Base-by-base conservation (phyloP, 805 yeast genomes). In the Maudiozyma bulderi region DNA sequence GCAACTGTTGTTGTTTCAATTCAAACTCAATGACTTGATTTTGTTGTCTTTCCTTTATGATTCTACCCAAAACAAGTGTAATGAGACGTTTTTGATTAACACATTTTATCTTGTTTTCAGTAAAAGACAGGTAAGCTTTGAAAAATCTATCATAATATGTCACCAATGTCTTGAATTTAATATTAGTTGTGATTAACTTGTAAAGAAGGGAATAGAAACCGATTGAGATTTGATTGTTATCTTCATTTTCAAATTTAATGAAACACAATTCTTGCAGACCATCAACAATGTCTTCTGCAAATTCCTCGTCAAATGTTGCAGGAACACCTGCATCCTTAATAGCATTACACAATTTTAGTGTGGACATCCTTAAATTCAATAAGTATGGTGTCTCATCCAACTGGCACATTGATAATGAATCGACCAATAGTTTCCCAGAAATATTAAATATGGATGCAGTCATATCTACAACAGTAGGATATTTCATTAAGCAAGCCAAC, bases 11-110 rank as follows among this genome's bases (percentile, higher is more conserved):
- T 43, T 74, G 77, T 31, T 61, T 65, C 46, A 84, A 67, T 49
- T 82, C 82, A 53, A 72, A 76, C 46, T 84, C 88, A 45, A 84
- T 73, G 2, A 82, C 83, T 34, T 74, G 60, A 20, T 76, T 79
- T 55, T 81, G 81, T 57, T 83, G 90, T 32, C 62, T 65, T 13
- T 62, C 62, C 5, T 71, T 60, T 35, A 83, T 73, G 20, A 75
- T 44, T 9, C 53, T 57, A 26, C 62, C 64, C 44, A 83, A 62
- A 13, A 77, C 54, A 1, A 53, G 49, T 3, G 73, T 67, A 5
- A 73, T 66, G 5, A 76, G 59, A 56, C 82, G 69, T 59, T 76
- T 79, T 20, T 76, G 60, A 26, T 62, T 66, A 26, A 66, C 56
- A 37, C 37, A 37, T 8, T 62, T 63, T 5, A 38, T 11, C 5